Evolutionary conservation across 768 basidiomycete species (phyloP).

Genomic region (Mycena haematopus): DNA sequence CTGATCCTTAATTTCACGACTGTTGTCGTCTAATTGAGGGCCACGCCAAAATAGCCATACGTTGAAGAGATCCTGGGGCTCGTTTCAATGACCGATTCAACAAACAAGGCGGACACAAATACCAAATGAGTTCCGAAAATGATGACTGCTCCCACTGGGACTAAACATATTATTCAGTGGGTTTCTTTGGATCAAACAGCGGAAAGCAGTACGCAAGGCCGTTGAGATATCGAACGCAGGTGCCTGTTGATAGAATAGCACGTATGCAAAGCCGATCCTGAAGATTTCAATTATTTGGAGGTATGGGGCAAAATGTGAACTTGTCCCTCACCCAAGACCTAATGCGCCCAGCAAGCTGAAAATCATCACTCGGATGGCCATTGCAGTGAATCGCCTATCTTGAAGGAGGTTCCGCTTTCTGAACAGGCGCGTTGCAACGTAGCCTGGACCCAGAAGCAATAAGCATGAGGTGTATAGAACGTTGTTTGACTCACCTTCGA

Average conservation of each 20-base stretch:
- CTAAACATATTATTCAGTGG: not conserved
- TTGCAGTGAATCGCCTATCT: conserved; percentile 16
- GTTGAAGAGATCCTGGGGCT: conserved; percentile 19
- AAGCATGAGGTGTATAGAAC: too few relatives aligned
- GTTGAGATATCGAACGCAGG: conserved; percentile 25
- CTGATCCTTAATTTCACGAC: not conserved
- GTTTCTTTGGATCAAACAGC: not conserved
- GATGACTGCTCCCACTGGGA: conserved; percentile 9
- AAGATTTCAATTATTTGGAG: not conserved
- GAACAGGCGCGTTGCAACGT: conserved; percentile 35
- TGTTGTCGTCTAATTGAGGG: not conserved
- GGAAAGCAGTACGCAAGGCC: conserved; percentile 12
- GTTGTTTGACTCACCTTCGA: conserved; percentile 30
- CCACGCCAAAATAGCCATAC: conserved; percentile 19
- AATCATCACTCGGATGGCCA: conserved; percentile 38
- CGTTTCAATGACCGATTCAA: not conserved
- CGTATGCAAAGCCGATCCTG: conserved; percentile 27
- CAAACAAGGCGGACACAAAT: too few relatives aligned
- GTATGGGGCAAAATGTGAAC: not conserved
- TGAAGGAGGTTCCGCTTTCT: conserved; percentile 31
- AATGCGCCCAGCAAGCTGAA: conserved; percentile 39
- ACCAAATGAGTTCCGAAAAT: conserved; percentile 27
- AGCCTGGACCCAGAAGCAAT: conserved; percentile 20
- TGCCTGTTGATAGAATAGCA: conserved; percentile 18
- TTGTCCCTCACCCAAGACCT: conserved; percentile 33